Conservation (phyloP, 2,329 filamentous ascomycete genomes). For the Neonectria magnoliae region DNA sequence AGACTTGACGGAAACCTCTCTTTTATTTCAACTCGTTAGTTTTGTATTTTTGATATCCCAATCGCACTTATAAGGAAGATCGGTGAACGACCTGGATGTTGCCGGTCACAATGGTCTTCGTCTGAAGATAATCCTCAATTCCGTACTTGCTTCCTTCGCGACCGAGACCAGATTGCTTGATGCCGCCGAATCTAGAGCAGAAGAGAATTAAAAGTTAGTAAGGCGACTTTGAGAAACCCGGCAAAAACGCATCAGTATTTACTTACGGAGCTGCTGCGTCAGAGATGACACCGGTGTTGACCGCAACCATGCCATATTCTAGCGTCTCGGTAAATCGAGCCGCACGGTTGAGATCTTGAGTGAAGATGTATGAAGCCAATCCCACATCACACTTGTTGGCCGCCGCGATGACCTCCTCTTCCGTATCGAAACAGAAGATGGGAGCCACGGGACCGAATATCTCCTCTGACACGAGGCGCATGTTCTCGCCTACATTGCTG, state of each 20-base stretch:
- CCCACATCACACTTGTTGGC: slow-evolving; percentile 77
- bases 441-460: slow-evolving; percentile 81
- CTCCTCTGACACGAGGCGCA: slow-evolving; percentile 75
- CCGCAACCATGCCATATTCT: slow-evolving; percentile 73
- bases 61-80: slow-evolving; percentile 14
- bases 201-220: background rate
- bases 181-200: slow-evolving; percentile 62
- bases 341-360: slow-evolving; percentile 52
- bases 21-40: too few relatives aligned
- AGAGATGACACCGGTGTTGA: slow-evolving; percentile 63
- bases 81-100: slow-evolving; percentile 32
- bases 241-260: background rate
- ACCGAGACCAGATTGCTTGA: slow-evolving; percentile 70
- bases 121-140: slow-evolving; percentile 66
- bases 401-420: slow-evolving; percentile 74
- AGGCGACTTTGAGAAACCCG: background rate
- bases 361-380: slow-evolving; percentile 80
- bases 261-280: slow-evolving; percentile 40
- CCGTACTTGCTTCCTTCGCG: slow-evolving; percentile 70
- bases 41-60: too few relatives aligned
- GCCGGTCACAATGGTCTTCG: slow-evolving; percentile 64
- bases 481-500: slow-evolving; percentile 71
- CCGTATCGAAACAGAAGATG: slow-evolving; percentile 75
- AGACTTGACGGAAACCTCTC: too few relatives aligned
- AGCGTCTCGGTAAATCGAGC: slow-evolving; percentile 59